Conservation (phyloP, 495 filamentous ascomycete genomes). For the Hypoxylon lenormandii region DNA sequence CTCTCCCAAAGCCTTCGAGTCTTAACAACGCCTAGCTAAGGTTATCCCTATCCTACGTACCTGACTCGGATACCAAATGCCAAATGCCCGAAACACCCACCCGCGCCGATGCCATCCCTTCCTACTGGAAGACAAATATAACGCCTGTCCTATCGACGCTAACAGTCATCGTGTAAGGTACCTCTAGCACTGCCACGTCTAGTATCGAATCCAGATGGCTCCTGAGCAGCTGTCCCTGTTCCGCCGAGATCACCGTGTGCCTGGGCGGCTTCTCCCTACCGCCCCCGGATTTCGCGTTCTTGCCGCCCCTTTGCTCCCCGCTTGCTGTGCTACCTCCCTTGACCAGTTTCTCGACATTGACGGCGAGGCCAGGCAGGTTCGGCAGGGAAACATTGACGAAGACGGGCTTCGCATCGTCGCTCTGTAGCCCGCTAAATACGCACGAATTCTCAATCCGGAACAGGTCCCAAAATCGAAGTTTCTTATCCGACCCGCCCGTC, state of each 20-base stretch:
- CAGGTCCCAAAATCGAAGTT: slow-evolving; percentile 93
- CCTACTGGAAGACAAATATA: slow-evolving; percentile 81
- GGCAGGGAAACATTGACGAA: slow-evolving; percentile 66
- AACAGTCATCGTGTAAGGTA: slow-evolving; percentile 90
- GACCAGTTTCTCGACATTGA: slow-evolving; percentile 78
- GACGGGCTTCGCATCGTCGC: slow-evolving; percentile 75
- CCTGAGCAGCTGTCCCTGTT: slow-evolving; percentile 86
- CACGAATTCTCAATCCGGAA: slow-evolving; percentile 75
- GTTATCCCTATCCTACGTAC: slow-evolving; percentile 3
- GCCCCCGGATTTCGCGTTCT: slow-evolving; percentile 46
- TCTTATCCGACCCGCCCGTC: slow-evolving; percentile 87
- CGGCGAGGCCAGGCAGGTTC: slow-evolving; percentile 74
- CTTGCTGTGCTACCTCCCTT: slow-evolving; percentile 56
- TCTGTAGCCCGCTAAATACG: slow-evolving; percentile 81
- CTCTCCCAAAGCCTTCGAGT: too few species aligned
- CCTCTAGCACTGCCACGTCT: slow-evolving; percentile 87
- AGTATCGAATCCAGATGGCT: slow-evolving; percentile 88
- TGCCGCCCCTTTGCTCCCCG: slow-evolving; percentile 53
- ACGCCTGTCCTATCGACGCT: slow-evolving; percentile 91
- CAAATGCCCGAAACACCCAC: not conserved
- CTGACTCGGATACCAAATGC: slow-evolving; percentile 2
- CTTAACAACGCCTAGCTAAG: too few species aligned
- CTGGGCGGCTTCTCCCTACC: slow-evolving; percentile 68
- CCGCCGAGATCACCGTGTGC: slow-evolving; percentile 85
- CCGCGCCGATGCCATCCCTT: slow-evolving; percentile 18